These are phyloP conservation scores for Scutellaria barbata DNA, from an alignment of 257 asterid genomes.

Conservation along the genomic window DNA sequence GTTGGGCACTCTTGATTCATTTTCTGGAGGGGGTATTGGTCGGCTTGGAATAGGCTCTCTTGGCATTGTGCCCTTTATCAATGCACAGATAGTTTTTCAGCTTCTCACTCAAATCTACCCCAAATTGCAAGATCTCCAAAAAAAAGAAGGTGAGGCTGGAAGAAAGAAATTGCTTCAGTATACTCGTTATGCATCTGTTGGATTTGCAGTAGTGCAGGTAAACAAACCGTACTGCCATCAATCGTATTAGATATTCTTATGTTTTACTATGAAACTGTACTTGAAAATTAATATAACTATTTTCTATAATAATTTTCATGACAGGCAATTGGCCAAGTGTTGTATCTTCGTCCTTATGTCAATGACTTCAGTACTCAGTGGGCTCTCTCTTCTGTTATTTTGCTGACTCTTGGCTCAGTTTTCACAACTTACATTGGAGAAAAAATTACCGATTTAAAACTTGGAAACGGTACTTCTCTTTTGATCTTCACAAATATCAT, in stretches of 20 bases:
- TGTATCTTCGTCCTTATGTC: conserved; percentile 91
- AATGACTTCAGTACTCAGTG: conserved; percentile 88
- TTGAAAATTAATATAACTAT: neutral
- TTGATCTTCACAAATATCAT: conserved; percentile 94
- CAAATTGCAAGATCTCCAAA: conserved; percentile 94
- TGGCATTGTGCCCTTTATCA: conserved; percentile 97
- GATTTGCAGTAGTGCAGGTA: conserved; percentile 97
- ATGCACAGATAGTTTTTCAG: conserved; percentile 97
- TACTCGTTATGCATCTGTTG: conserved; percentile 99
- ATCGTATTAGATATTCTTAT: neutral
- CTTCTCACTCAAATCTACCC: conserved; percentile 94
- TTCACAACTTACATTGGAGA: conserved; percentile 90
- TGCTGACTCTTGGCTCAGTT: conserved; percentile 84
- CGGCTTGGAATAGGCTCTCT: conserved; percentile 97
- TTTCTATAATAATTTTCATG: conserved; percentile 26
- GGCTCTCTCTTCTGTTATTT: conserved; percentile 76
- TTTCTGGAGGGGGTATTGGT: conserved; percentile 99
- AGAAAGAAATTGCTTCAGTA: conserved; percentile 93
- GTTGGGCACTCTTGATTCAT: conserved; percentile 89
- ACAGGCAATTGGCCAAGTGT: conserved; percentile 97
- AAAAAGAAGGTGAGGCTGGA: conserved; percentile 97
- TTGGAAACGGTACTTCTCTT: conserved; percentile 96
- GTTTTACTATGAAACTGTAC: conserved; percentile 6
- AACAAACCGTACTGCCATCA: too few species aligned
- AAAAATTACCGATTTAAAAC: conserved; percentile 83